phyloP scores from a whole-genome alignment of 2,329 filamentous ascomycete genomes.

The Tolypocladium tundrense region DNA sequence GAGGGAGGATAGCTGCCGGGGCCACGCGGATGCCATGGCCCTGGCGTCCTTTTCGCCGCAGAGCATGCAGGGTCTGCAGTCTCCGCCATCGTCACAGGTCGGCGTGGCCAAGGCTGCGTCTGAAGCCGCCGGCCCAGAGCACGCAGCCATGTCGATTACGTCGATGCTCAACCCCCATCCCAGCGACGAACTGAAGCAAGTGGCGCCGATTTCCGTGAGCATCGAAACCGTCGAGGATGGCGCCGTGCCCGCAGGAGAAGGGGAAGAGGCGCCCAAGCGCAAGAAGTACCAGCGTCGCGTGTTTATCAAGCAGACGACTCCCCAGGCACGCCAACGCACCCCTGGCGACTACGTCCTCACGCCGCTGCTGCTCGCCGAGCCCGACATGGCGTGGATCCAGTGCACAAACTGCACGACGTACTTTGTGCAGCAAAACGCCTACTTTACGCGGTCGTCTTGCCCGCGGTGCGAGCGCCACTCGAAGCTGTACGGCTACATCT shows the following conservation, averaged over 20 bases:
- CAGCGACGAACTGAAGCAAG: constrained; percentile 8
- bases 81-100: constrained; percentile 11
- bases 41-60: constrained; percentile 20
- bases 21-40: background rate
- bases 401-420: constrained; percentile 73
- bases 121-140: constrained; percentile 2
- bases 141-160: constrained; percentile 20
- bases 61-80: constrained; percentile 15
- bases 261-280: constrained; percentile 13
- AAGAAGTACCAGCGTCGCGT: constrained; percentile 23
- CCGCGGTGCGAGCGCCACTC: constrained; percentile 91
- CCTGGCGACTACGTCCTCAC: constrained; percentile 81
- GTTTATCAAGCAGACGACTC: constrained; percentile 22
- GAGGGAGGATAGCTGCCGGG: constrained; percentile 4
- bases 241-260: constrained; percentile 1
- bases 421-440: constrained; percentile 84
- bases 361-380: constrained; percentile 61
- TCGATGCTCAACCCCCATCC: constrained; percentile 19
- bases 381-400: constrained; percentile 73
- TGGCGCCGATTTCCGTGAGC: constrained; percentile 12
- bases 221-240: constrained; percentile 13
- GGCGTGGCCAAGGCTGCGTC: background rate
- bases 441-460: constrained; percentile 75
- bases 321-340: constrained; percentile 32
- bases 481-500: constrained; percentile 87